Base-by-base conservation (phyloP, 352 stramenopile genomes). In the Phytophthora cactorum region DNA sequence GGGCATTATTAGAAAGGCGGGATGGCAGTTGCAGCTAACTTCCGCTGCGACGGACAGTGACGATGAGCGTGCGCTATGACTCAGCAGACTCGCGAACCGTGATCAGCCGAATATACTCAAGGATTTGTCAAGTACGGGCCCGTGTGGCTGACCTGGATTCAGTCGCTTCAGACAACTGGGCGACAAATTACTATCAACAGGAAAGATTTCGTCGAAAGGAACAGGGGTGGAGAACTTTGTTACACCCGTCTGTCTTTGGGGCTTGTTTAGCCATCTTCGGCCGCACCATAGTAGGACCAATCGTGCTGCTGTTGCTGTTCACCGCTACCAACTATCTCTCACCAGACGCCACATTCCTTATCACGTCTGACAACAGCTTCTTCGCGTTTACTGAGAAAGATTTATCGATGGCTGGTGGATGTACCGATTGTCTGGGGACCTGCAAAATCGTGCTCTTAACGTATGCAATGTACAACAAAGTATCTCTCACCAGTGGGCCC, bases 351-450 rank as follows among this genome's bases (percentile, higher is more conserved):
- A 68, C 60, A 12, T 66, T 72, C 38, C 55, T 72, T 52, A 72
- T 72, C 46, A 59, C 53, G 6, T 60, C 59, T 1, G 65, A 68
- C 15, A 58, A 68, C 43, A 74, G 66, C 25, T 62, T 70, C 28
- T 70, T 74, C 36, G 66, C 61, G 28, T 74, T 70, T 31, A 66
- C 60, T 1, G 53, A 70, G 45, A 70, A 59, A 28, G 66, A 74
- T 60, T 56, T 65, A 14, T 67, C 63, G 2, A 70, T 70, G 66
- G 54, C 57, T 50, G 66, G 66, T 9, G 66, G 66, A 7, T 74
- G 66, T 25, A 67, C 61, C 25, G 55, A 63, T 28, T 74, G 66
- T 39, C n/a, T 68, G 2, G 56, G 61, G 6, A 29, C 45, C 12
- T 74, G 60, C 38, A 64, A 68, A 34, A 65, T 65, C n/a, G 55